A percentile compares a stretch with the other conserved stretches of the same genome.
Conservation (phyloP, 306 rosid species). For the Ziziphus jujuba region DNA sequence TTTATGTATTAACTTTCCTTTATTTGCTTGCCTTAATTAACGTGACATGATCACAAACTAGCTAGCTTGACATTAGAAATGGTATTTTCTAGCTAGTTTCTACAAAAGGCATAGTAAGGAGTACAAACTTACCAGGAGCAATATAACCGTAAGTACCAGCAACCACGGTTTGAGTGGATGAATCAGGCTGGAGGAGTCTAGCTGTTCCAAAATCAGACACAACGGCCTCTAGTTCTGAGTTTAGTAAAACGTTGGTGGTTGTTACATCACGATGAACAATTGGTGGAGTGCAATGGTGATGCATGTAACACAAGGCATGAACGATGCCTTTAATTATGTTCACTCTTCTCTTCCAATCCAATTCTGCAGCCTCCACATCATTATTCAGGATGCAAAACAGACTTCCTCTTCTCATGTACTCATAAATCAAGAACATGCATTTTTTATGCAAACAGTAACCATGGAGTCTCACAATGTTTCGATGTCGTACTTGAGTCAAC, state of each 20-base stretch:
- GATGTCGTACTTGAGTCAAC: constrained; percentile 16
- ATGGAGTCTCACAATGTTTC: constrained; percentile 16
- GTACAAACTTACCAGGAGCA: constrained; percentile 12
- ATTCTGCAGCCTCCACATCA: constrained; percentile 1
- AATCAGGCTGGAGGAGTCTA: constrained; percentile 9
- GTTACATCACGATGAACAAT: constrained; percentile 12
- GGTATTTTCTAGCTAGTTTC: too few species aligned
- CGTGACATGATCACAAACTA: too few species aligned
- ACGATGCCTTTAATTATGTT: constrained; percentile 23
- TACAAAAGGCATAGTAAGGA: too few species aligned
- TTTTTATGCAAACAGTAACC: constrained; percentile 10
- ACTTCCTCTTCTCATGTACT: constrained; percentile 24
- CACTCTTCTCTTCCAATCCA: constrained; percentile 21
- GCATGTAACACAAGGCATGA: constrained; percentile 24
- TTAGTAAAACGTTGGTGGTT: constrained; percentile 7
- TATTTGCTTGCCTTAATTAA: too few species aligned
- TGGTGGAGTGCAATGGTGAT: constrained; percentile 13
- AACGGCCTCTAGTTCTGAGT: constrained; percentile 4
- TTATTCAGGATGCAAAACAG: background rate
- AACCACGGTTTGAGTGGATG: constrained; percentile 2
- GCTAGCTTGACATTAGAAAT: too few species aligned
- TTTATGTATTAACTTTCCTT: too few species aligned
- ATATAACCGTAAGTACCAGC: constrained; percentile 22
- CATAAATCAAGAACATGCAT: constrained; percentile 17
- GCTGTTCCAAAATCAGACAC: constrained; percentile 14